Base-by-base conservation (phyloP, 306 rosid species). In the Dryas alaskensis region DNA sequence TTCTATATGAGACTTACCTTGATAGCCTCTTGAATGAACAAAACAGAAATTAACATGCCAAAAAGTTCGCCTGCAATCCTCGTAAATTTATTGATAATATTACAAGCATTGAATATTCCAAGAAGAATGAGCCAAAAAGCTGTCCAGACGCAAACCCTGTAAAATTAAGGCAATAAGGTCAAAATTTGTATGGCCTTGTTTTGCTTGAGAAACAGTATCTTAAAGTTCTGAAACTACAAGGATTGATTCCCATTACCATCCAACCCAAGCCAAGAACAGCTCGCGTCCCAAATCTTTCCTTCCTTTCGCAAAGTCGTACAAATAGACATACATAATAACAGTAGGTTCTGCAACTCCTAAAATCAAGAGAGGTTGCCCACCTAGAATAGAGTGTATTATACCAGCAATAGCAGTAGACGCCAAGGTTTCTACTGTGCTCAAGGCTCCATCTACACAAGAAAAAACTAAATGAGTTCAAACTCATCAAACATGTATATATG, bases 71-170 rank as follows among this genome's bases (percentile, higher is more conserved):
- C 97, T 0, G 98, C 94, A 65, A 91, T 80, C 84, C 98, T 88
- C 1, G 98, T 93, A 75, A 93, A 93, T 73, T 82, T 88, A 37
- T 77, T 91, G 86, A 91, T 86, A 19, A 93, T 73, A 43, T 67
- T 63, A 52, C 92, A 90, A 19, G 86, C 98, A 81, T 91, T 91
- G 90, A 93, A 85, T 46, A 86, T 83, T 45, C 96, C 93, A 19
- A 91, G 85, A 61, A 93, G 84, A 73, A 89, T 78, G 60, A 93
- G 80, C 81, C 89, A 75, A 44, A 93, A 84, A 70, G 97, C 82
- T 52, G 97, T 88, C 98, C 97, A 93, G 47, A 89, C 89, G 55
- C 96, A 91, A 76, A 91, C 95, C 98, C 98, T 90, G 89, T 68
- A 73, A 46, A 64, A 60, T 10, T 65, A 72, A 47, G 65, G 64